These are phyloP conservation scores for Lipomyces sp. DNA, from an alignment of 805 yeast genomes.

Conservation along the genomic window DNA sequence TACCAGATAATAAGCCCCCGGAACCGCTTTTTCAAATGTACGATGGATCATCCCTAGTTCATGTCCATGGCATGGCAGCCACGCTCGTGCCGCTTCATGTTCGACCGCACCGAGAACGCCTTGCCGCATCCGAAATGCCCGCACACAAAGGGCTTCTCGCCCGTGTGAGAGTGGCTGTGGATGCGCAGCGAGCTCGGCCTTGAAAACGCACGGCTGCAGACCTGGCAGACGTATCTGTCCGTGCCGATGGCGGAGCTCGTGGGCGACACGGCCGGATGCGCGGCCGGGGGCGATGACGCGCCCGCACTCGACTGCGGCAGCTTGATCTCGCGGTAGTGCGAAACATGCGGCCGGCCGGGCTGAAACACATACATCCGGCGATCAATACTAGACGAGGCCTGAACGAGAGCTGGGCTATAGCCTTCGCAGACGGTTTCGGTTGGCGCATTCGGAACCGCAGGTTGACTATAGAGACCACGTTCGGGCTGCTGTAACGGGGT, in stretches of 20 bases:
- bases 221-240: conserved; percentile 38
- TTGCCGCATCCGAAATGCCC: conserved; percentile 68
- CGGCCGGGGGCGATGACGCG: not conserved
- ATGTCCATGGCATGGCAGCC: conserved; percentile 29
- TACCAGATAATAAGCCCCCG: too few species aligned
- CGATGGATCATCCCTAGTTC: not conserved
- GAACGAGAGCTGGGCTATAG: too few species aligned
- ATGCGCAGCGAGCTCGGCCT: conserved; percentile 81
- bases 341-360: too few species aligned
- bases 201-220: conserved; percentile 75
- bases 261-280: not conserved
- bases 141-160: conserved; percentile 69
- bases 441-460: too few species aligned
- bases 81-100: conserved; percentile 75
- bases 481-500: too few species aligned
- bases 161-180: conserved; percentile 78
- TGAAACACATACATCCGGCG: too few species aligned
- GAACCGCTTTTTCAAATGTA: not conserved
- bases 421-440: too few species aligned
- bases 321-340: too few species aligned
- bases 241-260: not conserved
- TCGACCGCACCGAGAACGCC: conserved; percentile 71
- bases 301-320: too few species aligned
- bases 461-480: too few species aligned
- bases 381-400: too few species aligned